A percentile compares a stretch with the other conserved stretches of the same genome.
Conservation (phyloP, 768 basidiomycete species). For the Kwoniella pini region DNA sequence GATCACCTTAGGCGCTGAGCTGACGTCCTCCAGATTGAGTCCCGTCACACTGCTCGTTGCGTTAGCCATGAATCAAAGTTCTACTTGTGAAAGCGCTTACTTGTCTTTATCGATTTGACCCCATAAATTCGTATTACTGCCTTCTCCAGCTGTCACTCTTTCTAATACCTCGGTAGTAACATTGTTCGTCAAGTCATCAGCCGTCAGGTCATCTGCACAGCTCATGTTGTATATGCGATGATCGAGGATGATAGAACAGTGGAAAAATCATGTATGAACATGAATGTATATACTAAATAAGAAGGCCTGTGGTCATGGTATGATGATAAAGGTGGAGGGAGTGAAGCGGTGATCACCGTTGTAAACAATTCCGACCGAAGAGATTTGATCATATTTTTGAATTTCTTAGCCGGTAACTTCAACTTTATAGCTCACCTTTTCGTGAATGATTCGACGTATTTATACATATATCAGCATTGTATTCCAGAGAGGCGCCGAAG, state of each 20-base stretch:
- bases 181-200: conserved; percentile 41
- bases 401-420: neutral
- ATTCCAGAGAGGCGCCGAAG: conserved; percentile 9
- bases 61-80: neutral
- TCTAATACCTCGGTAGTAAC: conserved; percentile 45
- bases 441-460: no score
- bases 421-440: neutral
- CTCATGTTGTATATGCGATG: conserved; percentile 23
- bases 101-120: conserved; percentile 50
- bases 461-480: neutral
- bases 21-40: conserved; percentile 44
- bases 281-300: neutral
- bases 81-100: conserved; percentile 28
- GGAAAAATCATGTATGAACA: no score
- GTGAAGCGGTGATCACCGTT: neutral
- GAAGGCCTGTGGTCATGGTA: neutral
- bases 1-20: conserved; percentile 45
- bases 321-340: conserved; percentile 5
- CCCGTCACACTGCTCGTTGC: conserved; percentile 44
- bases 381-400: neutral
- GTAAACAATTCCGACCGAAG: neutral
- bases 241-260: no score
- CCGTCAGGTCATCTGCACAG: conserved; percentile 53
- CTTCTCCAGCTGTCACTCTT: conserved; percentile 48
- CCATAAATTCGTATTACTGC: conserved; percentile 52